These are phyloP conservation scores for Chamaecyparis obtusa DNA, from an alignment of 75 land plant genomes.

Conservation along the genomic window DNA sequence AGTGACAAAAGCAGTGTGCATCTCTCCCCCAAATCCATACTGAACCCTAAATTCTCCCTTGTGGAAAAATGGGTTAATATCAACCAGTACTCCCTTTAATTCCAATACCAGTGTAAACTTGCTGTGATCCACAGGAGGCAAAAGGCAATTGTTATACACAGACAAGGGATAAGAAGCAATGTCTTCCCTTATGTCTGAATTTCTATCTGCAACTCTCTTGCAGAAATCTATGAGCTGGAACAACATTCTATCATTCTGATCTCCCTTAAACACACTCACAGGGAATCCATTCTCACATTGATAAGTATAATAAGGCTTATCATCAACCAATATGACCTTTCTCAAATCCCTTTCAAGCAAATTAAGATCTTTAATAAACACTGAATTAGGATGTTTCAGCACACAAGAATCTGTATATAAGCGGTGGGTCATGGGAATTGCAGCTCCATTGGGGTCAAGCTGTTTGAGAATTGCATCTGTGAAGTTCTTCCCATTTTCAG, in stretches of 20 bases:
- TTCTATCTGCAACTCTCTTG: background rate
- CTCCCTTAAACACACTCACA: conserved; percentile 22
- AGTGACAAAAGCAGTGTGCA: background rate
- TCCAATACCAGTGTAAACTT: background rate
- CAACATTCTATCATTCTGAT: conserved; percentile 23
- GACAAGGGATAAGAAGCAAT: too few relatives aligned
- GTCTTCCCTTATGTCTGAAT: background rate
- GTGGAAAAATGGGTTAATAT: too few relatives aligned
- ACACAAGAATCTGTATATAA: conserved; percentile 31
- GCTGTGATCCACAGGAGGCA: too few relatives aligned
- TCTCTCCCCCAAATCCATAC: too few relatives aligned
- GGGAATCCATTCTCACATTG: conserved; percentile 33
- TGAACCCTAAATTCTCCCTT: too few relatives aligned
- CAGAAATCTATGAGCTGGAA: background rate
- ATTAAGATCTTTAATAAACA: conserved; percentile 27
- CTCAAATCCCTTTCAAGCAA: conserved; percentile 18
- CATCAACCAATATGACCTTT: conserved; percentile 32
- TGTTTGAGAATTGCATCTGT: conserved; percentile 26
- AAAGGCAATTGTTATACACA: too few relatives aligned
- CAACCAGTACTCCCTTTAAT: background rate
- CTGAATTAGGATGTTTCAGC: background rate
- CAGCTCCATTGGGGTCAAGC: conserved; percentile 13
- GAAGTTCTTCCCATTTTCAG: conserved; percentile 24
- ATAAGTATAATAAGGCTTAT: conserved; percentile 29
- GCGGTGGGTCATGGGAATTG: conserved; percentile 11